A percentile compares a stretch with the other conserved stretches of the same genome.
Evolutionary conservation across 768 basidiomycete species (phyloP).

Genomic region (Mycena crocata): DNA sequence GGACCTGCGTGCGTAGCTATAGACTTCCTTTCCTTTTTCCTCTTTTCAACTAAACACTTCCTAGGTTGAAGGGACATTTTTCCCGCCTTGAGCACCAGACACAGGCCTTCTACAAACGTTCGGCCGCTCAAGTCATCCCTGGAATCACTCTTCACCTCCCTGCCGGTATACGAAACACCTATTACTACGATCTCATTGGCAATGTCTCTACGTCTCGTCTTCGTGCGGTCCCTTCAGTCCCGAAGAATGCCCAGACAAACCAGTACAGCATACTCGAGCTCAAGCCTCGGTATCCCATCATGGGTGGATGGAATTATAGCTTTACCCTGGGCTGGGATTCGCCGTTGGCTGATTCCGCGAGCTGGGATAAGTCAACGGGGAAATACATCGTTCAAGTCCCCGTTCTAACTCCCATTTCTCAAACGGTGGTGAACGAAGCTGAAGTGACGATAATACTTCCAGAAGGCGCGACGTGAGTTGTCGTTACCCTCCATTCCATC

Average conservation of each 20-base stretch:
- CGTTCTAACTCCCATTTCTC: slow-evolving; percentile 84
- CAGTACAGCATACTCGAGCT: slow-evolving; percentile 82
- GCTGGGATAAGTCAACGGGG: slow-evolving; percentile 70
- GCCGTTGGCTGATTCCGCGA: slow-evolving; percentile 79
- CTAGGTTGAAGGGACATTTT: slow-evolving; percentile 94
- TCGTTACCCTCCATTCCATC: not conserved
- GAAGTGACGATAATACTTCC: slow-evolving; percentile 87
- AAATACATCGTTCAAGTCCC: slow-evolving; percentile 85
- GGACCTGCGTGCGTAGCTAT: slow-evolving; percentile 81
- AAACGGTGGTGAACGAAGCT: slow-evolving; percentile 83
- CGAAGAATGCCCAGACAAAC: slow-evolving; percentile 64
- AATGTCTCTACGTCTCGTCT: slow-evolving; percentile 96
- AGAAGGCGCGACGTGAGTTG: slow-evolving; percentile 92
- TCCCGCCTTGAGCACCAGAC: slow-evolving; percentile 90
- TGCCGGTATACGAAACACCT: slow-evolving; percentile 81
- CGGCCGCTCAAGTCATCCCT: slow-evolving; percentile 77
- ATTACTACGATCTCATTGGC: slow-evolving; percentile 93
- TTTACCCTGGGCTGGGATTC: slow-evolving; percentile 96
- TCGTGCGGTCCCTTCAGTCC: slow-evolving; percentile 72
- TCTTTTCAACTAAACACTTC: slow-evolving; percentile 17
- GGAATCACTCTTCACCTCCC: slow-evolving; percentile 85
- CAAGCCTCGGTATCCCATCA: slow-evolving; percentile 88
- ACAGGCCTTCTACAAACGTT: slow-evolving; percentile 75
- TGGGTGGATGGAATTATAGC: slow-evolving; percentile 98
- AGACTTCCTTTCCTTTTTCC: not conserved